These are phyloP conservation scores for Tolypocladium ovalisporum DNA, from an alignment of 2,329 filamentous ascomycete genomes.

Conservation along the genomic window DNA sequence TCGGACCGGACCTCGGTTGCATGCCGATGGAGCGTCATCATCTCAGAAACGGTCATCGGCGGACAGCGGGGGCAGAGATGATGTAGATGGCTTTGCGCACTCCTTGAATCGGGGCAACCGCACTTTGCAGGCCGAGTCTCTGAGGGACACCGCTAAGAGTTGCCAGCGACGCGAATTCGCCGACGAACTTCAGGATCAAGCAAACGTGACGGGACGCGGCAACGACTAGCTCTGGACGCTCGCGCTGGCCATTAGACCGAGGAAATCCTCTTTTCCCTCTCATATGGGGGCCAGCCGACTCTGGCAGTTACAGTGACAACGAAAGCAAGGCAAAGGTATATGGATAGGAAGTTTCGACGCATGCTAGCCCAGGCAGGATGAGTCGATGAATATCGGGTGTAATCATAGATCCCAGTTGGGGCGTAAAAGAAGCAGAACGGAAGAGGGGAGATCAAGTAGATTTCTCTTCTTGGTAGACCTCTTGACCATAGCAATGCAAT, in stretches of 20 bases:
- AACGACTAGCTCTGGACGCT: not conserved
- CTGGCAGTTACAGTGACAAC: not conserved
- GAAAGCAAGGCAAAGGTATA: not conserved
- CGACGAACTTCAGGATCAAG: not conserved
- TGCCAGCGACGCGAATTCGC: slow-evolving; percentile 12
- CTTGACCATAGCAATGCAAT: not conserved
- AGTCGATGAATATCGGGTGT: not conserved
- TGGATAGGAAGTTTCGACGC: not conserved
- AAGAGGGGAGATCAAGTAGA: not conserved
- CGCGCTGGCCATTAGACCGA: no score
- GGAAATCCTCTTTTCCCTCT: no score
- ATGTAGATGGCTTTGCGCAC: slow-evolving; percentile 24
- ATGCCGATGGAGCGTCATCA: no score
- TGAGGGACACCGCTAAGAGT: slow-evolving; percentile 26
- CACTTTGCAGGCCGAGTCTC: slow-evolving; percentile 23
- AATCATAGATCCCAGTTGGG: not conserved
- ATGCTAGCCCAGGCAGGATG: not conserved
- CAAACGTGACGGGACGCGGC: not conserved
- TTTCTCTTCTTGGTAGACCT: not conserved
- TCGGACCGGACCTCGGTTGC: no score
- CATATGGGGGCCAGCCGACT: slow-evolving; percentile 14
- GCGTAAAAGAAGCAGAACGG: not conserved
- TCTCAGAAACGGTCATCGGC: no score
- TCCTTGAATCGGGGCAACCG: slow-evolving; percentile 43
- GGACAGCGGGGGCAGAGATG: not conserved